Percentiles rank a stretch among this genome's conserved stretches.
Evolutionary conservation across 1,284 basidiomycete species (phyloP).

Genomic region (Tilletia horrida): DNA sequence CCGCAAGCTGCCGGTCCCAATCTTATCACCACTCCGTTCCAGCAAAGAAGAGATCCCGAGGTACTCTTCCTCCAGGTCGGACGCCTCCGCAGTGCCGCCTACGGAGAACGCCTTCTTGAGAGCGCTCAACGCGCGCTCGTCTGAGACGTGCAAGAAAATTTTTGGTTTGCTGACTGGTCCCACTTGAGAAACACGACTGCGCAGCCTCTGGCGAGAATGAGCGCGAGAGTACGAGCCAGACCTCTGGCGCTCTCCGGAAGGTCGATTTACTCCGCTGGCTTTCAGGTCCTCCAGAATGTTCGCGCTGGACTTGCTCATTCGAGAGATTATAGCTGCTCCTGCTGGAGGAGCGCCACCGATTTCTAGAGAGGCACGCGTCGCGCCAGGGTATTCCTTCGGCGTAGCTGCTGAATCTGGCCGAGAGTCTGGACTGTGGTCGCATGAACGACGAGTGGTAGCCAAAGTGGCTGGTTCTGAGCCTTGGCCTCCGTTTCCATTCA

Average conservation of each 20-base stretch:
- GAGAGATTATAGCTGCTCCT: not conserved
- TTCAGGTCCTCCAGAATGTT: not conserved
- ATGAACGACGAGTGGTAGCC: not conserved
- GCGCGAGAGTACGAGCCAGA: constrained; percentile 27
- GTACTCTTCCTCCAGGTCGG: constrained; percentile 28
- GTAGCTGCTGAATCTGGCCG: not conserved
- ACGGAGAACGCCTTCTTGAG: constrained; percentile 45
- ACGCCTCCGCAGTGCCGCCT: constrained; percentile 37
- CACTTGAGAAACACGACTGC: constrained; percentile 21
- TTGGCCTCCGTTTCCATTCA: not conserved
- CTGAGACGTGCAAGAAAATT: constrained; percentile 42
- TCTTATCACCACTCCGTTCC: not conserved
- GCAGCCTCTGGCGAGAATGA: constrained; percentile 30
- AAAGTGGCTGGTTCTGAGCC: not conserved
- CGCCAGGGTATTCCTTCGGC: no score
- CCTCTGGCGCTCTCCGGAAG: constrained; percentile 6
- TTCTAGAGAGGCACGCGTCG: no score
- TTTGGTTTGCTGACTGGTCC: constrained; percentile 27
- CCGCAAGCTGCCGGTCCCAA: constrained; percentile 12
- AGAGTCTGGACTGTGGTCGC: constrained; percentile 5
- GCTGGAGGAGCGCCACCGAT: no score
- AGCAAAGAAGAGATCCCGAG: constrained; percentile 23
- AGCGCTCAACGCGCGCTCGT: constrained; percentile 38
- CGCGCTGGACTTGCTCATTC: not conserved
- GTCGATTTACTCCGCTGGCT: not conserved